These are phyloP conservation scores for Raffaelea albimanens DNA, from an alignment of 2,329 filamentous ascomycete species.

Conservation along the genomic window DNA sequence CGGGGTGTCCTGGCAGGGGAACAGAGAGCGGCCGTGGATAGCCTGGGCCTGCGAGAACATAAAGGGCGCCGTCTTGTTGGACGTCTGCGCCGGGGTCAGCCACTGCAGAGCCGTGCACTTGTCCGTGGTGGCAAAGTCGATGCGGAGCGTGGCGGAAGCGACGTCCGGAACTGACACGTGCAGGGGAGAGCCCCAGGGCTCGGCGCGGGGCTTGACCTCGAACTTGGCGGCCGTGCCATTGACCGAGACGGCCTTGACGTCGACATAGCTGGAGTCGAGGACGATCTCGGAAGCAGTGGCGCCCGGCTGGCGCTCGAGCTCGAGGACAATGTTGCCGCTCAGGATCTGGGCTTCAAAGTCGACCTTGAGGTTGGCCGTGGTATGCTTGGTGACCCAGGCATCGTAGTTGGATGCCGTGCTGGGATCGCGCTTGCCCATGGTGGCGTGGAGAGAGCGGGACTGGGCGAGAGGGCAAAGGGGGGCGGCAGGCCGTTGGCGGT, in stretches of 20 bases:
- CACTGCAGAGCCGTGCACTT: slow-evolving; percentile 91
- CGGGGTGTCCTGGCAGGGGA: slow-evolving; percentile 95
- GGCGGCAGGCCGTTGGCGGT: background rate
- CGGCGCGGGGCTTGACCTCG: slow-evolving; percentile 58
- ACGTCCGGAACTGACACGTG: slow-evolving; percentile 53
- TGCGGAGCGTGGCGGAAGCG: slow-evolving; percentile 46
- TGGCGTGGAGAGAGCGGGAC: background rate
- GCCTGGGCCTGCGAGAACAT: slow-evolving; percentile 98
- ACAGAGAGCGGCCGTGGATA: slow-evolving; percentile 86
- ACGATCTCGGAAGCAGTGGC: slow-evolving; percentile 54
- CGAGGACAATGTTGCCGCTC: slow-evolving; percentile 65
- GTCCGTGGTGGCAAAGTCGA: slow-evolving; percentile 71
- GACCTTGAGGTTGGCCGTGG: slow-evolving; percentile 69
- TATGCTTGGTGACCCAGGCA: slow-evolving; percentile 77
- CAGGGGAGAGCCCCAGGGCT: slow-evolving; percentile 67
- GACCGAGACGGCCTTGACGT: slow-evolving; percentile 62
- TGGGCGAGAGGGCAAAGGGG: background rate
- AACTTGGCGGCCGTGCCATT: slow-evolving; percentile 56
- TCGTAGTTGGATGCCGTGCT: slow-evolving; percentile 90
- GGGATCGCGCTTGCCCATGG: slow-evolving; percentile 52
- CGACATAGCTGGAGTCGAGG: slow-evolving; percentile 78
- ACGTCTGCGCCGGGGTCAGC: slow-evolving; percentile 87
- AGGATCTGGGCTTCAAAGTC: slow-evolving; percentile 75
- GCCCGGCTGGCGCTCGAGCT: slow-evolving; percentile 55
- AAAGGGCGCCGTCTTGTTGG: slow-evolving; percentile 91